Conservation (phyloP, 495 filamentous ascomycete species). For the Podospora conica region DNA sequence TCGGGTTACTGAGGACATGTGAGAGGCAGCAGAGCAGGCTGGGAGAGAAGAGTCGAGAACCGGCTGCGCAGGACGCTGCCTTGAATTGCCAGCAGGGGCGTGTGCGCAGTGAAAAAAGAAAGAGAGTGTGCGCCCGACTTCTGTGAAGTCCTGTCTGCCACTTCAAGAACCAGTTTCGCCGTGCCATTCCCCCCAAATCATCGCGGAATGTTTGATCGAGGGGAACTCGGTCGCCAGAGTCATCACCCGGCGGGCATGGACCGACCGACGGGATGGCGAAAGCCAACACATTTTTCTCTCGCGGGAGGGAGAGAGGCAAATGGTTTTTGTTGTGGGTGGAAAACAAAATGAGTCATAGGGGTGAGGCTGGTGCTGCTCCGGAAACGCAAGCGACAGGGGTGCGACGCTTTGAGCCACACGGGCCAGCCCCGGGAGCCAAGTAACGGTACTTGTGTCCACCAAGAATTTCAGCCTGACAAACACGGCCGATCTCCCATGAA, state of each 20-base stretch:
- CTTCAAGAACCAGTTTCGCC: not conserved
- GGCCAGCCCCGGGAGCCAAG: conserved; percentile 7
- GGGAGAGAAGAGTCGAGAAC: not conserved
- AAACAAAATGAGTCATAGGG: conserved; percentile 10
- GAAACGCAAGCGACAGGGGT: conserved; percentile 13
- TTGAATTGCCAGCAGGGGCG: not conserved
- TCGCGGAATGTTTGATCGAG: not conserved
- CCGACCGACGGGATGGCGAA: not conserved
- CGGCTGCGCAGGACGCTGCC: not conserved
- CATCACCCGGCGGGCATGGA: not conserved
- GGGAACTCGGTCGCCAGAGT: not conserved
- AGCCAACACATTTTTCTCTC: not conserved
- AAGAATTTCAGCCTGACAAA: conserved; percentile 10
- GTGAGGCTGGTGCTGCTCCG: conserved; percentile 9
- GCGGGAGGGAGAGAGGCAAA: not conserved
- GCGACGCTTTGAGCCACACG: conserved; percentile 18
- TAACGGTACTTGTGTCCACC: conserved; percentile 14
- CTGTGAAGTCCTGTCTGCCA: no score
- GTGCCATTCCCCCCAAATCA: not conserved
- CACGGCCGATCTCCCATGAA: not conserved
- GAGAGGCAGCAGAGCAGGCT: conserved; percentile 6
- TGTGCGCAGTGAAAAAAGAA: not conserved
- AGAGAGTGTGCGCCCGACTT: not conserved
- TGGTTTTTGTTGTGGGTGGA: conserved; percentile 14
- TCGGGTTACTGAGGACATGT: conserved; percentile 2